These are phyloP conservation scores for Cryptococcus amylolentus DNA, from an alignment of 1,284 basidiomycete species.

Conservation along the genomic window DNA sequence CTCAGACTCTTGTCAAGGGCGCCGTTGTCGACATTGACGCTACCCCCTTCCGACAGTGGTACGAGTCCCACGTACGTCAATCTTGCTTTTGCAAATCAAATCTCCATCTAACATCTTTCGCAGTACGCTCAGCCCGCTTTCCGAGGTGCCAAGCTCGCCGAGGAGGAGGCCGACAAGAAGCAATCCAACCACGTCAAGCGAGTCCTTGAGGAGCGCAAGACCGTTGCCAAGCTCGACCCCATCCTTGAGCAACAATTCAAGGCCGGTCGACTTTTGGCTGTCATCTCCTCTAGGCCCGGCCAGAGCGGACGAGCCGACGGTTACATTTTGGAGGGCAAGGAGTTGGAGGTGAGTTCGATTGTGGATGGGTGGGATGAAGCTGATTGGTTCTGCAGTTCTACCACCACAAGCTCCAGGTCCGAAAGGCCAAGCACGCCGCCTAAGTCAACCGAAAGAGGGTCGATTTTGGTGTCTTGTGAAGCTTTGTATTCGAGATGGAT, in stretches of 20 bases:
- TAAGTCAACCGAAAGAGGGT: slow-evolving; percentile 20
- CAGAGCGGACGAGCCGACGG: slow-evolving; percentile 92
- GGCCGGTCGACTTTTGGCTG: slow-evolving; percentile 61
- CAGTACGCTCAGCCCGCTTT: slow-evolving; percentile 88
- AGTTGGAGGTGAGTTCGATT: slow-evolving; percentile 71
- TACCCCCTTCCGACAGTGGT: slow-evolving; percentile 97
- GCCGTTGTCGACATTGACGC: slow-evolving; percentile 95
- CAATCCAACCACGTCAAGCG: slow-evolving; percentile 85
- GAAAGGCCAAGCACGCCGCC: slow-evolving; percentile 83
- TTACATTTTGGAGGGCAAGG: slow-evolving; percentile 93
- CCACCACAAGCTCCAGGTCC: slow-evolving; percentile 81
- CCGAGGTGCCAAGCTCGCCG: slow-evolving; percentile 65
- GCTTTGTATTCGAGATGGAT: slow-evolving; percentile 21
- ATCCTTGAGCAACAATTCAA: slow-evolving; percentile 64
- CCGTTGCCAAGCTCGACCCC: slow-evolving; percentile 85
- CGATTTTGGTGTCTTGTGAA: slow-evolving; percentile 11
- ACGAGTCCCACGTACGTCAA: slow-evolving; percentile 81
- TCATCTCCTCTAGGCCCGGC: slow-evolving; percentile 86
- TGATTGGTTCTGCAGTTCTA: slow-evolving; percentile 62
- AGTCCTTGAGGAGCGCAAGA: slow-evolving; percentile 79
- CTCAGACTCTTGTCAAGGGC: slow-evolving; percentile 93
- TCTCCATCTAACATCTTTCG: not conserved
- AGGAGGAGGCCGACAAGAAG: slow-evolving; percentile 61
- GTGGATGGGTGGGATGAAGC: slow-evolving; percentile 33
- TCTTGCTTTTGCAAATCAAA: not conserved